These are phyloP conservation scores for Corymbia calophylla DNA, from an alignment of 441 rosid species.

Conservation along the genomic window DNA sequence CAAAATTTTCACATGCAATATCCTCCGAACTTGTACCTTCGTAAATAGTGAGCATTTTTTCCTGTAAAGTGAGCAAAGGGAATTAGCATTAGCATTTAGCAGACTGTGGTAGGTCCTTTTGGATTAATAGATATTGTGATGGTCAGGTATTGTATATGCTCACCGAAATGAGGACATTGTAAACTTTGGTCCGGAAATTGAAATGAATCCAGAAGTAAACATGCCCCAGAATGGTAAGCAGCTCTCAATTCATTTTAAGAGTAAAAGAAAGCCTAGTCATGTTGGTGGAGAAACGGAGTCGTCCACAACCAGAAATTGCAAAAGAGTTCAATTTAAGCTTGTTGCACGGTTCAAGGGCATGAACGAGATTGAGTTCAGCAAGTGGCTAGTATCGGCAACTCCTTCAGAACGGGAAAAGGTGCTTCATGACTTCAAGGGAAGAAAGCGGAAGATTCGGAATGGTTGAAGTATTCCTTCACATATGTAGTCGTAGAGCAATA, in stretches of 20 bases:
- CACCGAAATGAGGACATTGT: constrained; percentile 90
- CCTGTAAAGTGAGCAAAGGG: neutral
- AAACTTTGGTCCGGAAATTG: constrained; percentile 31
- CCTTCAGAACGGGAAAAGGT: constrained; percentile 37
- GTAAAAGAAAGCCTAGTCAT: constrained; percentile 11
- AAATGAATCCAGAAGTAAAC: constrained; percentile 12
- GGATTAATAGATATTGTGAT: neutral
- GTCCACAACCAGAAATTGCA: constrained; percentile 23
- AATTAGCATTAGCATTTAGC: neutral
- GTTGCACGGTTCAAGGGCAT: constrained; percentile 60
- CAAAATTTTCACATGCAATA: neutral
- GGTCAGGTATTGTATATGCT: constrained; percentile 66
- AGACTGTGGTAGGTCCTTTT: neutral
- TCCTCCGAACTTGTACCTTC: neutral
- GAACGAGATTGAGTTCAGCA: constrained; percentile 69
- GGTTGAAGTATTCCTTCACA: constrained; percentile 7
- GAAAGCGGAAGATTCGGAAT: constrained; percentile 22
- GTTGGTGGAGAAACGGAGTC: constrained; percentile 11
- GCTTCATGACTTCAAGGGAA: constrained; percentile 47
- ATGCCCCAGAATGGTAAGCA: constrained; percentile 11
- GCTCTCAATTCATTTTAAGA: neutral
- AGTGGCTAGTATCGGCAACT: constrained; percentile 68
- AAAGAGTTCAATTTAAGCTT: constrained; percentile 39
- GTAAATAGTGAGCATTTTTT: neutral
- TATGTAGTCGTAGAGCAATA: neutral